These are phyloP conservation scores for Mycena galopus DNA, from an alignment of 768 basidiomycete species.

Conservation along the genomic window DNA sequence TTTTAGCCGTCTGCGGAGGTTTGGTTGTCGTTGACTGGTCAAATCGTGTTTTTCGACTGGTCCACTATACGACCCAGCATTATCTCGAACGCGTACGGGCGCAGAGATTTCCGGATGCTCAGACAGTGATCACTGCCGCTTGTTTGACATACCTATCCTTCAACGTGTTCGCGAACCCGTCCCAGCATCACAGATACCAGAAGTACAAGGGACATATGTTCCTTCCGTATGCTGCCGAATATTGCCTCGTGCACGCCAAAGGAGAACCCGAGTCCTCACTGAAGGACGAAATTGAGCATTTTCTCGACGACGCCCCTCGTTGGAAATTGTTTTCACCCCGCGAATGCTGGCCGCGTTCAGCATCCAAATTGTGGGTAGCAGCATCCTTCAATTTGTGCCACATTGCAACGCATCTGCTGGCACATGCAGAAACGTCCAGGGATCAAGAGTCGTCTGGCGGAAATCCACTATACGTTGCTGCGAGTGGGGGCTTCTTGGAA, in stretches of 20 bases:
- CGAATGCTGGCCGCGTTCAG: neutral
- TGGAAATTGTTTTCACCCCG: neutral
- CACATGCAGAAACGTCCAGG: neutral
- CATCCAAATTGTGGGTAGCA: neutral
- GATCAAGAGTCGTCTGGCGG: neutral
- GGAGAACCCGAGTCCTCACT: neutral
- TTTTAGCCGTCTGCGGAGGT: neutral
- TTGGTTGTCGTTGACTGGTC: neutral
- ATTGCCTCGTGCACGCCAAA: neutral
- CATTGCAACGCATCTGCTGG: neutral
- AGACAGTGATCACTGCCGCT: neutral
- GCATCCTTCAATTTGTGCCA: neutral
- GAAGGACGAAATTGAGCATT: neutral
- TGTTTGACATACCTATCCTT: neutral
- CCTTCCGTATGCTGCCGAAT: neutral
- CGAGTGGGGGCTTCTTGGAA: neutral
- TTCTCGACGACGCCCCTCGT: neutral
- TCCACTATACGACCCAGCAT: neutral
- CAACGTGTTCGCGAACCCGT: neutral
- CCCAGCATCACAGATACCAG: slow-evolving; percentile 3
- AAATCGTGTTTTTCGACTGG: neutral
- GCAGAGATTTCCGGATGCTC: neutral
- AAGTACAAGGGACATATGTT: neutral
- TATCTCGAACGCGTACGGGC: neutral
- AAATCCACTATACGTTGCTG: neutral